These are phyloP conservation scores for Rhodotorula paludigena DNA, from an alignment of 768 basidiomycete genomes.

Conservation along the genomic window DNA sequence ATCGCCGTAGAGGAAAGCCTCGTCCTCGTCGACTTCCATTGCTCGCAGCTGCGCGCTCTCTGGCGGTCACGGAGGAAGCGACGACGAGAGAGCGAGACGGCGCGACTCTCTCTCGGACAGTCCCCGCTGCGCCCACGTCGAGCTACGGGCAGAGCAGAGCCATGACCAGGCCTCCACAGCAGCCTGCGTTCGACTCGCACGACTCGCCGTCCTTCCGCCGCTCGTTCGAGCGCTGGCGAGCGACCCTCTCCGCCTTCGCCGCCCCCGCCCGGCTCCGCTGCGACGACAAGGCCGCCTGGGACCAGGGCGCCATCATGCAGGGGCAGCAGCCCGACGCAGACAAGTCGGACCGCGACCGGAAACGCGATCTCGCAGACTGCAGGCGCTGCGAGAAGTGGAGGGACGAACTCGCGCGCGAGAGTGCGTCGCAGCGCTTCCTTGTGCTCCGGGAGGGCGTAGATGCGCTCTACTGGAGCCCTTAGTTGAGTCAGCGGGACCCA, in stretches of 20 bases:
- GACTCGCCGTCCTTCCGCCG: slow-evolving; percentile 26
- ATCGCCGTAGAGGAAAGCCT: slow-evolving; percentile 40
- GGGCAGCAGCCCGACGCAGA: background rate
- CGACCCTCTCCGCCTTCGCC: slow-evolving; percentile 18
- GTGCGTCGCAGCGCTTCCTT: slow-evolving; percentile 51
- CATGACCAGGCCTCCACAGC: background rate
- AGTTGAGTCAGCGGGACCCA: background rate
- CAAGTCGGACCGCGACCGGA: slow-evolving; percentile 7
- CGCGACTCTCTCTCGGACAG: background rate
- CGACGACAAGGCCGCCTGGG: slow-evolving; percentile 17
- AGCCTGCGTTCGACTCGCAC: background rate
- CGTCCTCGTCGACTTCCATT: slow-evolving; percentile 39
- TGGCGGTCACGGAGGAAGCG: too few relatives aligned
- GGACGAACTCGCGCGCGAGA: slow-evolving; percentile 61
- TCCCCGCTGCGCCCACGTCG: too few relatives aligned
- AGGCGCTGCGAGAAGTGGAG: slow-evolving; percentile 64
- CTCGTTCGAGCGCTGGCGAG: slow-evolving; percentile 22
- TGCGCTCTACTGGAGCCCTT: too few relatives aligned
- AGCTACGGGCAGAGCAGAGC: too few relatives aligned
- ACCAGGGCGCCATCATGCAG: slow-evolving; percentile 26
- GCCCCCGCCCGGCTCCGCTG: slow-evolving; percentile 9
- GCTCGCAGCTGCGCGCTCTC: too few relatives aligned
- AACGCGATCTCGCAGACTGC: slow-evolving; percentile 28
- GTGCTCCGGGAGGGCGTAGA: too few relatives aligned
- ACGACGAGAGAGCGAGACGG: background rate